Evolutionary conservation across 768 basidiomycete genomes (phyloP).

Genomic region (Russula compacta): DNA sequence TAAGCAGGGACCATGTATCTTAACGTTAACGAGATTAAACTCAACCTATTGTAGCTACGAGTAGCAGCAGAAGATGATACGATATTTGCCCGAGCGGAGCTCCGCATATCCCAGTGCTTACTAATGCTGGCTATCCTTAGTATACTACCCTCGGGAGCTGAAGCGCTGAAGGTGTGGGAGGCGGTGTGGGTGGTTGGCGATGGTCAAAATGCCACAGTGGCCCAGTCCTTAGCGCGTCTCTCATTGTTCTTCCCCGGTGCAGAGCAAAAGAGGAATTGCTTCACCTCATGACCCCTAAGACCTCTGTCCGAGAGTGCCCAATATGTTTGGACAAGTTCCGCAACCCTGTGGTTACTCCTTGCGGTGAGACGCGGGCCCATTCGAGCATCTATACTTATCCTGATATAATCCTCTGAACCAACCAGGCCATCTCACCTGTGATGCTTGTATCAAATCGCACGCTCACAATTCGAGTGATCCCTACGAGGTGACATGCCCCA

Average conservation of each 20-base stretch:
- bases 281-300: background rate
- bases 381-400: background rate
- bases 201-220: too few relatives aligned
- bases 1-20: background rate
- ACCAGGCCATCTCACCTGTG: constrained; percentile 15
- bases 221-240: background rate
- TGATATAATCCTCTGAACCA: background rate
- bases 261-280: background rate
- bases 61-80: background rate
- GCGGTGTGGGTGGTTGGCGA: too few relatives aligned
- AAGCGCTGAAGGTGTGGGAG: too few relatives aligned
- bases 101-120: too few relatives aligned
- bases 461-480: constrained; percentile 1
- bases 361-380: constrained; percentile 3
- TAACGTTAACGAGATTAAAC: background rate
- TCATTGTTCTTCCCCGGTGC: background rate
- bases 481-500: constrained; percentile 12
- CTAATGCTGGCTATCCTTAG: background rate
- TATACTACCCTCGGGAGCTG: too few relatives aligned
- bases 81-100: too few relatives aligned
- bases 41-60: background rate
- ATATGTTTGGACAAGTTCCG: constrained; percentile 17
- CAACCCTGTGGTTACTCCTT: constrained; percentile 15
- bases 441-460: constrained; percentile 6
- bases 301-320: background rate